Base-by-base conservation (phyloP, 768 basidiomycete genomes). In the Sporobolomyces pararoseus region DNA sequence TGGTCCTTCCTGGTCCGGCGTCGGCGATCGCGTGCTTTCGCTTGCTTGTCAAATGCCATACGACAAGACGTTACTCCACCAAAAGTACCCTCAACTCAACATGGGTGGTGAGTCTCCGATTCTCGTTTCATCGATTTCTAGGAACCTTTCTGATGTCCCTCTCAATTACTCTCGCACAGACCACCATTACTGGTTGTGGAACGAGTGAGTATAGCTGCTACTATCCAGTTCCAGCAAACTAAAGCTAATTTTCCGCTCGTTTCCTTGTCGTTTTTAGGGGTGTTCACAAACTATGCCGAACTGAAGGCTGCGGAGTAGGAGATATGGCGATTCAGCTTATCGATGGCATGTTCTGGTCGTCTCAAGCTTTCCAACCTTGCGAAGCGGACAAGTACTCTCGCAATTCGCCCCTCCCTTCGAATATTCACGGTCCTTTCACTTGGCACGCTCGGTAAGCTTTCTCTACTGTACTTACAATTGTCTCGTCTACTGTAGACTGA, bases 1-100 rank as follows among this genome's bases (percentile, higher is more conserved):
- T 19, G 55, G 55, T n/a, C 55, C 55, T n/a, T 23, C 55, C n/a
- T 58, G 55, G 55, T 58, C 55, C 23, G 55, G 55, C 14, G 55
- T 58, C 55, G 55, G 55, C 37, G 55, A 58, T 16, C 55, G 55
- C 7, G 55, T 58, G 16, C 37, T 58, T 7, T 14, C 7, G 12
- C 37, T 58, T 5, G 55, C 55, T 6, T 58, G 55, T 29, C 21
- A 42, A 25, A 58, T 58, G 55, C 55, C 55, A 6, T 58, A 58
- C 55, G 37, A 58, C 55, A 25, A 58, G 19, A 39, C 10, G 10
- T 2, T 25, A 27, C 12, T 58, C 21, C 4, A 58, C 7, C 6
- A 39, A 21, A 25, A 4, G 9, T 58, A 14, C 37, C 55, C 55
- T 3, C 37, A 58, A 6, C 55, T 58, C 55, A 25, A 58, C 19